Conservation (phyloP, 2,329 filamentous ascomycete genomes). For the Aureobasidium uvarum region DNA sequence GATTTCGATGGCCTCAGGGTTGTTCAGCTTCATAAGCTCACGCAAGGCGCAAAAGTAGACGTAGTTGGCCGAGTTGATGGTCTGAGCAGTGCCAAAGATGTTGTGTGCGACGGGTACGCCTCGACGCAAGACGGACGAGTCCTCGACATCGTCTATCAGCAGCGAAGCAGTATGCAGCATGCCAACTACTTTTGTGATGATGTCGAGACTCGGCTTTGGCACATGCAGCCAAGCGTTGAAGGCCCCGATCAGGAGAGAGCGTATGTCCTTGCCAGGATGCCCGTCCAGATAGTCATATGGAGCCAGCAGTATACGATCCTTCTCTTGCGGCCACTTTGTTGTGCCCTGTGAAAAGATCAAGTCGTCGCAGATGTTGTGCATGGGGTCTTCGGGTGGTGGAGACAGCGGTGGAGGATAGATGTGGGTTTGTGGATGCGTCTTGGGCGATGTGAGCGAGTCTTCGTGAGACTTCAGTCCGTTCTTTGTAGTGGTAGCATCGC, state of each 20-base stretch:
- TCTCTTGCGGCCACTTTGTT: conserved; percentile 65
- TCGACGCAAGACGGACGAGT: conserved; percentile 71
- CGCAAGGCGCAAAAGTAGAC: conserved; percentile 78
- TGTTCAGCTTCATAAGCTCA: conserved; percentile 69
- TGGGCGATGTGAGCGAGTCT: conserved; percentile 12
- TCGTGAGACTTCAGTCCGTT: conserved; percentile 18
- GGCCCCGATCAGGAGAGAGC: conserved; percentile 72
- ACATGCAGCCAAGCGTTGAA: conserved; percentile 82
- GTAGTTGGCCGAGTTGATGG: conserved; percentile 89
- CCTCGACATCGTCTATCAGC: conserved; percentile 85
- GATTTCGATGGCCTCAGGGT: conserved; percentile 64
- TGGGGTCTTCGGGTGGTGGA: conserved; percentile 20
- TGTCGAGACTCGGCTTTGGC: conserved; percentile 63
- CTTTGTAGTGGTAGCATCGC: conserved; percentile 21
- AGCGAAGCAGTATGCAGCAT: conserved; percentile 85
- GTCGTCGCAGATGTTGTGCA: conserved; percentile 32
- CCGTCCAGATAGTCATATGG: conserved; percentile 78
- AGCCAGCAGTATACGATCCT: conserved; percentile 73
- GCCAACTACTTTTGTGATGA: conserved; percentile 76
- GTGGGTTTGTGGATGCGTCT: conserved; percentile 17
- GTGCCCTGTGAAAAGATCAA: conserved; percentile 43
- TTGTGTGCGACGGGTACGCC: conserved; percentile 79
- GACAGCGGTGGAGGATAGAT: conserved; percentile 17
- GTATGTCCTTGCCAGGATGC: conserved; percentile 82
- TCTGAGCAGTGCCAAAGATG: conserved; percentile 83